These are phyloP conservation scores for Mortierella sp. DNA, from an alignment of 371 early-diverging fungal species.

Conservation along the genomic window DNA sequence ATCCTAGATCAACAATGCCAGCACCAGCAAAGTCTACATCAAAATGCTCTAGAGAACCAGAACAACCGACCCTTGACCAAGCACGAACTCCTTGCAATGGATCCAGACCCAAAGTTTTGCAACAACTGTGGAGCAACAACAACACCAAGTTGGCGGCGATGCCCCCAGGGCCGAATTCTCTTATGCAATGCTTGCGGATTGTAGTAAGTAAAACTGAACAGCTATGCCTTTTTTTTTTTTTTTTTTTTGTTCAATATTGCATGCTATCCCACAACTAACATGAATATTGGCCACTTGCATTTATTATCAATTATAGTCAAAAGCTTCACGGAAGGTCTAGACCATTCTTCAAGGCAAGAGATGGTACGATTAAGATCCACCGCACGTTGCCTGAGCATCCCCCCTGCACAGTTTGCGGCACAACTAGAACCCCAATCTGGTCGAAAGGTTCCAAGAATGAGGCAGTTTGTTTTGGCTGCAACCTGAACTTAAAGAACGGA, in stretches of 20 bases:
- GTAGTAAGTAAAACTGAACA: conserved; percentile 26
- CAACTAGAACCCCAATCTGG: conserved; percentile 17
- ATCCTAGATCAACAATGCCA: neutral
- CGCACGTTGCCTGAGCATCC: conserved; percentile 20
- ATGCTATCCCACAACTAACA: too few relatives aligned
- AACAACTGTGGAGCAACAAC: conserved; percentile 27
- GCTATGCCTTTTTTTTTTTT: too few relatives aligned
- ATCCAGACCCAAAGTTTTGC: conserved; percentile 42
- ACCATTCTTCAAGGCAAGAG: conserved; percentile 33
- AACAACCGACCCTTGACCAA: conserved; percentile 6
- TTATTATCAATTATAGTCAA: neutral
- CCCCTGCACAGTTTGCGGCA: conserved; percentile 29
- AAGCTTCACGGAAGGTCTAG: conserved; percentile 41
- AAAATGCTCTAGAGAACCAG: neutral
- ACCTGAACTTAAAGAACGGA: conserved; percentile 8
- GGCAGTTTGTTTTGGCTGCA: conserved; percentile 28
- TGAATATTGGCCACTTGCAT: too few relatives aligned
- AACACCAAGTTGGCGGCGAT: conserved; percentile 49
- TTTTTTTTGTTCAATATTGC: too few relatives aligned
- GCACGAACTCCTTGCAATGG: conserved; percentile 31
- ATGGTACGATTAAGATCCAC: conserved; percentile 45
- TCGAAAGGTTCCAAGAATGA: conserved; percentile 20
- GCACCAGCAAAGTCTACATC: neutral
- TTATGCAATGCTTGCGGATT: conserved; percentile 52
- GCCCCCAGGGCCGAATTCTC: conserved; percentile 34